These are phyloP conservation scores for Picochlorum sp. DNA, from an alignment of 139 green algal species.

Conservation along the genomic window DNA sequence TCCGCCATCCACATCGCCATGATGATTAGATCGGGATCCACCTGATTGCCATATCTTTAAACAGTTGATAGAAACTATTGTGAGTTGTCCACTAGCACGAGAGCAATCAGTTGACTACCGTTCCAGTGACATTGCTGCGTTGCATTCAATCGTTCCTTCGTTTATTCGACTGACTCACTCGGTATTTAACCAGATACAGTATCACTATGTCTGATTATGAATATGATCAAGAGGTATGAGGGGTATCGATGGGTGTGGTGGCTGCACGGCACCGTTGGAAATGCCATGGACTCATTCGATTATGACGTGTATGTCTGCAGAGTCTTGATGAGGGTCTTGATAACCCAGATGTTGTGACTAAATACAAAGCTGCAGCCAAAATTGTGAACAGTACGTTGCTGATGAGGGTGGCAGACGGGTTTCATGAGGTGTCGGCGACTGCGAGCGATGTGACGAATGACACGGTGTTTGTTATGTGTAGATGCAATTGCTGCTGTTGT, in stretches of 20 bases:
- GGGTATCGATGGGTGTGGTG: neutral
- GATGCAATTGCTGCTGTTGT: conserved; percentile 73
- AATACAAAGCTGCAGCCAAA: conserved; percentile 97
- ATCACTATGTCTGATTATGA: conserved; percentile 3
- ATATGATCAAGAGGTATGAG: neutral
- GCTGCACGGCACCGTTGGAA: neutral
- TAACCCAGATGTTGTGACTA: conserved; percentile 93
- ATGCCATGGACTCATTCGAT: neutral
- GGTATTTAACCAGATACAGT: neutral
- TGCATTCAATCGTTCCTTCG: too few species aligned
- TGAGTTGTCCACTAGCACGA: too few species aligned
- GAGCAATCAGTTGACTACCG: too few species aligned
- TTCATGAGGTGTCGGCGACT: too few species aligned
- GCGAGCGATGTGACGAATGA: neutral
- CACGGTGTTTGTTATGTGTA: conserved; percentile 33
- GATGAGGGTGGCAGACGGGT: neutral
- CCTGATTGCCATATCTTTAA: too few species aligned
- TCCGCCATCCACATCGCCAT: too few species aligned
- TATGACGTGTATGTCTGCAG: neutral
- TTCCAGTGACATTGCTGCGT: too few species aligned
- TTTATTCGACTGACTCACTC: too few species aligned
- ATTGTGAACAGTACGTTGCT: conserved; percentile 87
- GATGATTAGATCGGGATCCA: too few species aligned
- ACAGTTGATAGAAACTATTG: too few species aligned
- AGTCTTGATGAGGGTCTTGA: conserved; percentile 7